These are phyloP conservation scores for Talaromyces adpressus DNA, from an alignment of 495 filamentous ascomycete genomes.

Conservation along the genomic window DNA sequence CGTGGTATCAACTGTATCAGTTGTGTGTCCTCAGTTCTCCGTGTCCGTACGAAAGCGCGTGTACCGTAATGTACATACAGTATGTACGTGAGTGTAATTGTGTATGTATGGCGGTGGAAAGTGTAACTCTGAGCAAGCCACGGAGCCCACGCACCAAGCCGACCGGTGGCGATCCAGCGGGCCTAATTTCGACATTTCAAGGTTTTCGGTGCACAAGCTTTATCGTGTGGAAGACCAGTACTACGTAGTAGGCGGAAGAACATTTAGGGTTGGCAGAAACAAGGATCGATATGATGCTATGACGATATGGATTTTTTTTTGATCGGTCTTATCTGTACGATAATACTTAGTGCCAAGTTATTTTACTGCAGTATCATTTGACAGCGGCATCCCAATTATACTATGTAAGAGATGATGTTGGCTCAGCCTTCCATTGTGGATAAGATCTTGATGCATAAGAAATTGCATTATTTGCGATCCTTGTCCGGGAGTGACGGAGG, in stretches of 20 bases:
- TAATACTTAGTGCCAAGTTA: not conserved
- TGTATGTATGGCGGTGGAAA: not conserved
- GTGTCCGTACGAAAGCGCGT: not conserved
- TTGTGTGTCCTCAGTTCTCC: no score
- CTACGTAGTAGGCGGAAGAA: not conserved
- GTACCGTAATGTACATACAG: not conserved
- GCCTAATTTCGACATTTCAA: not conserved
- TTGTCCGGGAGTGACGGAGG: not conserved
- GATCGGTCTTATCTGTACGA: not conserved
- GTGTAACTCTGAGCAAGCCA: not conserved
- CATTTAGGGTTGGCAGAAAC: not conserved
- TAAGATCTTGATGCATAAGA: conserved; percentile 1
- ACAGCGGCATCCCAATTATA: not conserved
- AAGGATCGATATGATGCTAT: not conserved
- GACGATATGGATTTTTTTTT: not conserved
- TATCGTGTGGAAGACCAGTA: not conserved
- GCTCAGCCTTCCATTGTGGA: not conserved
- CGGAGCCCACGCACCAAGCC: not conserved
- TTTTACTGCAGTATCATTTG: not conserved
- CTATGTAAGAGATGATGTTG: not conserved
- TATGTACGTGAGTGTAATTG: no score
- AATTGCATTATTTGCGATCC: not conserved
- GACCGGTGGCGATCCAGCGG: not conserved
- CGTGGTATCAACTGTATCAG: no score
- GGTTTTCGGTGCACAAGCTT: not conserved